Base-by-base conservation (phyloP, 1,139 yeast genomes). In the Sugiyamaella pinicola region DNA sequence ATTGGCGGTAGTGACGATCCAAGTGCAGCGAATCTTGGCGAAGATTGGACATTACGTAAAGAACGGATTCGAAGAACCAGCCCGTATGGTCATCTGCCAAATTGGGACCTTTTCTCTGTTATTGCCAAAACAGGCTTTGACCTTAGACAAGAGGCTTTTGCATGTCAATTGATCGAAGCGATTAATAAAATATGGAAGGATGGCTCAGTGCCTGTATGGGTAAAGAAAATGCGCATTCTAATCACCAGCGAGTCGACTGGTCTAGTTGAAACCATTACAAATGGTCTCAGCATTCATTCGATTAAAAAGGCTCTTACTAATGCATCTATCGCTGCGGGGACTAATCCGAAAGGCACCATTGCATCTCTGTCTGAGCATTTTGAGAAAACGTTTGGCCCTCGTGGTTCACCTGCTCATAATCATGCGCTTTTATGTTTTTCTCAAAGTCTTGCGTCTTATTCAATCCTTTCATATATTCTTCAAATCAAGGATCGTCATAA, bases 91-190 rank as follows among this genome's bases (percentile, higher is more conserved):
- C 95, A 90, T 65, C 69, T 86, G 26, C 86, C 84, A 31, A 87
- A 89, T 67, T 93, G 99, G 99, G 98, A 93, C 56, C 69, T 93
- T 37, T 89, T 93, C 61, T 90, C 97, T 0, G 97, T 91, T 2
- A 93, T 93, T 66, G 96, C 93, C 7, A 93, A 93, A 65, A 91
- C 96, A 47, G 99, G 99, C 28, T 93, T 87, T 64, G 99, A 93
- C 69, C 70, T 93, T 50, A 87, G 96, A 18, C 99, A 93, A 67
- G 99, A 93, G 67, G 97, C 99, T 0, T 90, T 93, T 75, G 99
- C 99, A 0, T 90, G 97, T 61, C 99, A 93, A 66, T 69, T 93
- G 35, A 91, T 93, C 47, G 84, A 87, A 53, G 84, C 96, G 42
- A 87, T 91, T 70, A 85, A 95, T 0, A 82, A 81, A 52, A 83